Evolutionary conservation across 2,329 filamentous ascomycete species (phyloP).

Genomic region (Diplocarpon mali): DNA sequence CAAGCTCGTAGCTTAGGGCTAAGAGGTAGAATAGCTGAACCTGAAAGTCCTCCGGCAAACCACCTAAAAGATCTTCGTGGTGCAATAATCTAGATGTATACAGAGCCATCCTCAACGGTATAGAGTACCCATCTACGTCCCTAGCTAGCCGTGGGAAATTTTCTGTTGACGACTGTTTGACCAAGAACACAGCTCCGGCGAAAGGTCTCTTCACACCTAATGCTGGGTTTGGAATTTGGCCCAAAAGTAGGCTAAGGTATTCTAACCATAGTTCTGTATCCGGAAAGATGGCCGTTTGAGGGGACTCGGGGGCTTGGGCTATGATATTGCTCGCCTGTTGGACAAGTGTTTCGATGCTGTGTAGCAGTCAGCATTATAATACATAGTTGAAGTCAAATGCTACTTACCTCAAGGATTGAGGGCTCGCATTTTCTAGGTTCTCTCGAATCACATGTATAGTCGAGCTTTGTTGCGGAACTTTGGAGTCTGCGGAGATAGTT

Average conservation of each 20-base stretch:
- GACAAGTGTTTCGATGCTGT: conserved; percentile 41
- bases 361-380: conserved; percentile 13
- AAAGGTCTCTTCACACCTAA: conserved; percentile 65
- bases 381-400: background rate
- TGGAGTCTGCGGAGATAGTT: conserved; percentile 1
- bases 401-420: conserved; percentile 40
- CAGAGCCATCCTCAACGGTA: conserved; percentile 63
- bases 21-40: conserved; percentile 42
- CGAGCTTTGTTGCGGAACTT: conserved; percentile 27
- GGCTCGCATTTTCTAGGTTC: conserved; percentile 39
- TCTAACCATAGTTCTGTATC: conserved; percentile 52
- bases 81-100: conserved; percentile 48
- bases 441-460: conserved; percentile 41
- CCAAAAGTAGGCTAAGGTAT: conserved; percentile 46
- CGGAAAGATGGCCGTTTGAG: conserved; percentile 44
- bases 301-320: conserved; percentile 26
- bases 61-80: conserved; percentile 28
- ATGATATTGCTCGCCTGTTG: conserved; percentile 34
- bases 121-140: conserved; percentile 59
- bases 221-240: conserved; percentile 44
- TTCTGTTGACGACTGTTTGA: conserved; percentile 28
- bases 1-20: conserved; percentile 39
- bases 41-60: conserved; percentile 33
- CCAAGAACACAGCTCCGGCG: conserved; percentile 58
- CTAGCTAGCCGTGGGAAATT: conserved; percentile 27